Evolutionary conservation across 2,329 filamentous ascomycete species (phyloP), one percentile per base, ranked within the genome.

Genomic region (Fusarium multiceps): DNA sequence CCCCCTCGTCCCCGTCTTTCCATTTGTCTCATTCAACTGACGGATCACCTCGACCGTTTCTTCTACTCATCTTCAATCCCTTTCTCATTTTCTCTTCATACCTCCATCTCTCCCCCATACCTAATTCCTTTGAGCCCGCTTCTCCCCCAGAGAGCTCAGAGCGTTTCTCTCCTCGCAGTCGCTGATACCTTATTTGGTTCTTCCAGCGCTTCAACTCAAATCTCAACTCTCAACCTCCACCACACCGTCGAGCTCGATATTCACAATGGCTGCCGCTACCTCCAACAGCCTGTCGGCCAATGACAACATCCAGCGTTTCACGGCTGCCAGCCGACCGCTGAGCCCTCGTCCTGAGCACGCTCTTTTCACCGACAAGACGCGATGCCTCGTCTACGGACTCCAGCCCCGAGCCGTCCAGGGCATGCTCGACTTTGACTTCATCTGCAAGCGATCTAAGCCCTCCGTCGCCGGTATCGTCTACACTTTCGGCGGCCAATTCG

Each of bases 371-470:
- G 90, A 94, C 85, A 99, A 98, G 93, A 98, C 96, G 81, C 89
- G 96, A 95, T 98, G 96, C 88, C 97, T 99, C 82, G 96, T 99
- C 84, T 99, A 99, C 86, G 96, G 96, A 83, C 93, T 99, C 80
- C 96, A 99, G 87, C 95, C 96, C 80, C 91, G 94, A 82, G 92
- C 93, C 76, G 92, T 94, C 74, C 92, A 94, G 86, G 92, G 92
- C 81, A 94, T 94, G 92, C 92, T 99, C 81, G 96, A 99, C 84
- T 99, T 99, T 83, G 96, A 99, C 88, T 99, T 98, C 89, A 99
- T 99, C 86, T 99, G 96, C 94, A 98, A 98, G 90, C 93, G 96
- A 79, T 89, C 90, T 81, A 97, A 93, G 66, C 96, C 96, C 72
- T 99, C 96, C 63, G 96, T 99, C 63, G 96, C 96, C 74, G 96